Evolutionary conservation across 352 stramenopile genomes (phyloP).

Genomic region (Phytophthora fragariae): DNA sequence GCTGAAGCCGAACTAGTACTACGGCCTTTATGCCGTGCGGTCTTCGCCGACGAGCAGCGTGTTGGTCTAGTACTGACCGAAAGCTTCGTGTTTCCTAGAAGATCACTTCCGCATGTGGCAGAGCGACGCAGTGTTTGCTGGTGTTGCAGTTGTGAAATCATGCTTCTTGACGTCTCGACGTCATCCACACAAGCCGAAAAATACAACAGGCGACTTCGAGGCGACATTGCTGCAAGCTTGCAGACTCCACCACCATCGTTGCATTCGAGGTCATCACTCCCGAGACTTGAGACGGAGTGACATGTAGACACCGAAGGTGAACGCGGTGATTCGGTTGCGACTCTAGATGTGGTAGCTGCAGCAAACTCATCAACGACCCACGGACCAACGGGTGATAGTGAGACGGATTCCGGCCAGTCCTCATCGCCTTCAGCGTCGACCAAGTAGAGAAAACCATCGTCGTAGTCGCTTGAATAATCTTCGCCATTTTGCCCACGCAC

Average conservation of each 20-base stretch:
- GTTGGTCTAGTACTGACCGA: constrained; percentile 2
- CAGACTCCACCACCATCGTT: constrained; percentile 31
- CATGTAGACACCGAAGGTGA: constrained; percentile 37
- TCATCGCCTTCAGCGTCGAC: constrained; percentile 30
- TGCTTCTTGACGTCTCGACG: constrained; percentile 7
- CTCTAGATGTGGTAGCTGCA: neutral
- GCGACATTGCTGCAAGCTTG: constrained; percentile 50
- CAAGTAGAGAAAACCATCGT: constrained; percentile 35
- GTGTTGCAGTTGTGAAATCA: neutral
- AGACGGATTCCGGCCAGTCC: constrained; percentile 23
- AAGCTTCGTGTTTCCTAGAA: constrained; percentile 9
- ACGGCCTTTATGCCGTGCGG: constrained; percentile 11
- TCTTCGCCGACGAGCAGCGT: constrained; percentile 41
- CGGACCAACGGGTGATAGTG: constrained; percentile 56
- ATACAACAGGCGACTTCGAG: constrained; percentile 69
- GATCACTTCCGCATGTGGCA: constrained; percentile 19
- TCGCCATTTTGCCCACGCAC: neutral
- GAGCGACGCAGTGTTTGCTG: constrained; percentile 24
- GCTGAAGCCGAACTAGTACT: neutral
- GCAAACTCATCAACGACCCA: constrained; percentile 46
- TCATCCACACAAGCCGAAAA: constrained; percentile 55
- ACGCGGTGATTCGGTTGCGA: constrained; percentile 10
- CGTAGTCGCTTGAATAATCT: constrained; percentile 15
- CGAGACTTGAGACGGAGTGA: constrained; percentile 32
- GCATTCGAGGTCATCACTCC: constrained; percentile 33